Conservation (phyloP, 176 grass and related monocot genomes). For the Oryza meyeriana region DNA sequence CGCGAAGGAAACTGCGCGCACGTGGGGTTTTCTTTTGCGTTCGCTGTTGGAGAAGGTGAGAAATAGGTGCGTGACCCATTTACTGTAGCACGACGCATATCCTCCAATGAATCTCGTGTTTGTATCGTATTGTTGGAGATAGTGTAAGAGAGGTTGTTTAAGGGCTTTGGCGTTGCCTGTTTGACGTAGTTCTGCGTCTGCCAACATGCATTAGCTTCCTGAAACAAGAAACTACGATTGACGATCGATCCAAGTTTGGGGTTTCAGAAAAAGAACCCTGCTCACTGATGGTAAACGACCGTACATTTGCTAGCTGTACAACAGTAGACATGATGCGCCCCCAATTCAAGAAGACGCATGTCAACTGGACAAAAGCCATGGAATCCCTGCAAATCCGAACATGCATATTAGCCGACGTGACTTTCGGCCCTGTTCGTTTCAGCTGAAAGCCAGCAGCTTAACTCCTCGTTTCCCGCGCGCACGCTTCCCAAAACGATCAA, state of each 20-base stretch:
- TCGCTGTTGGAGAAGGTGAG: no score
- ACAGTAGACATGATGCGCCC: background rate
- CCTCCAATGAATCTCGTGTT: no score
- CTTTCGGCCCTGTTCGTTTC: no score
- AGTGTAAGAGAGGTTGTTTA: constrained; percentile 36
- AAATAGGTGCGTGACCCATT: no score
- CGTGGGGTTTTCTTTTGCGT: no score
- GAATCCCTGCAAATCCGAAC: background rate
- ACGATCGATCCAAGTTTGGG: background rate
- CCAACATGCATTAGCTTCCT: background rate
- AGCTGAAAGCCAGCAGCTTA: no score
- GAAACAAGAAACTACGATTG: background rate
- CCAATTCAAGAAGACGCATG: background rate
- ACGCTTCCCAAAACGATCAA: no score
- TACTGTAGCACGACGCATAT: no score
- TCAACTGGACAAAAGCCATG: background rate
- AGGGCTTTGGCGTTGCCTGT: constrained; percentile 28
- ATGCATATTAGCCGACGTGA: background rate
- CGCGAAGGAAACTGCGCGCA: no score
- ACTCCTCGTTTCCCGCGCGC: no score
- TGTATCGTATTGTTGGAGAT: no score
- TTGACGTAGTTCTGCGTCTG: constrained; percentile 20
- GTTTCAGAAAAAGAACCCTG: background rate
- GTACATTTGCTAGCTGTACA: background rate
- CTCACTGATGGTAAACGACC: background rate